A percentile compares a stretch with the other conserved stretches of the same genome.
phyloP scores from a whole-genome alignment of 1,139 yeast species.

The Sugiyamaella novakii region DNA sequence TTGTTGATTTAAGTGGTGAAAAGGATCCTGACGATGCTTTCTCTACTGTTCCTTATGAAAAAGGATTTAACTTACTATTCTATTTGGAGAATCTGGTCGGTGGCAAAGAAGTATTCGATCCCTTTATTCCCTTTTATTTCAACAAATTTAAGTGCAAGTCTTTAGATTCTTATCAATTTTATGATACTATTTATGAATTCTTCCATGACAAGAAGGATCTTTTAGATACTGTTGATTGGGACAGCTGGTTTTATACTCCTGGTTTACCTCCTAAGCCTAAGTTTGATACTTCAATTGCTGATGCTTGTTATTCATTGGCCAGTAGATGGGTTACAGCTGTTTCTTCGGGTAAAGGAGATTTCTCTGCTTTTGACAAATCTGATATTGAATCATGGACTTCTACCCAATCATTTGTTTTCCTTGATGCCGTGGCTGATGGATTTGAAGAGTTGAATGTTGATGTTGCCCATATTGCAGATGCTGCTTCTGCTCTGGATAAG shows the following conservation, averaged over 20 bases:
- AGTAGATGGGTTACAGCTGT: constrained; percentile 58
- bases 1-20: constrained; percentile 59
- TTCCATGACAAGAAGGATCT: constrained; percentile 47
- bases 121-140: constrained; percentile 79
- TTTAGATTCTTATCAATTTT: constrained; percentile 78
- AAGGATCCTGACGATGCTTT: constrained; percentile 89
- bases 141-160: constrained; percentile 66
- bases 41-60: constrained; percentile 86
- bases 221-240: constrained; percentile 78
- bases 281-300: constrained; percentile 77
- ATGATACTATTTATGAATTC: constrained; percentile 70
- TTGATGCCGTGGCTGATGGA: constrained; percentile 60
- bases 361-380: constrained; percentile 40
- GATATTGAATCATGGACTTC: constrained; percentile 65
- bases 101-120: constrained; percentile 65
- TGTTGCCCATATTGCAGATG: constrained; percentile 32
- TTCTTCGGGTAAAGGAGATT: constrained; percentile 28
- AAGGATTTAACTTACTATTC: constrained; percentile 80
- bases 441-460: constrained; percentile 29
- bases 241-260: constrained; percentile 74
- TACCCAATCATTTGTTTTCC: constrained; percentile 75
- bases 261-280: constrained; percentile 81
- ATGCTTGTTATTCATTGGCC: constrained; percentile 67
- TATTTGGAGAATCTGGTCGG: constrained; percentile 69
- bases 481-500: constrained; percentile 39